These are phyloP conservation scores for Neospermospora avenae DNA, from an alignment of 2,329 filamentous ascomycete species.

Conservation along the genomic window DNA sequence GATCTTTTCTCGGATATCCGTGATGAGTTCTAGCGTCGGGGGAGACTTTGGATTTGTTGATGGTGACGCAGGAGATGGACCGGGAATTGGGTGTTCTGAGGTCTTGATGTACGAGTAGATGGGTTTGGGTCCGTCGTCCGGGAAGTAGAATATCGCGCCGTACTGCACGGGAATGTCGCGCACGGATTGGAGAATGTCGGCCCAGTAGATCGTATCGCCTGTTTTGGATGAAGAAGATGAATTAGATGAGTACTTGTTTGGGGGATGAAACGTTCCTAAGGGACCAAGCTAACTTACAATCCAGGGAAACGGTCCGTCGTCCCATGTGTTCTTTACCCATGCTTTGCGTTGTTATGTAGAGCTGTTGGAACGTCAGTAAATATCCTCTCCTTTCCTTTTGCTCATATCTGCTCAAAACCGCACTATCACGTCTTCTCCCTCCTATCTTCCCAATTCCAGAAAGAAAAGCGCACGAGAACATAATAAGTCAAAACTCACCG, in stretches of 20 bases:
- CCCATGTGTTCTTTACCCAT: constrained; percentile 32
- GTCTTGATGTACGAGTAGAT: constrained; percentile 36
- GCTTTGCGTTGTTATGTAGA: constrained; percentile 34
- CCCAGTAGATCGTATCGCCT: constrained; percentile 36
- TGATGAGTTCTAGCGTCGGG: constrained; percentile 16
- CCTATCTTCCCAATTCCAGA: no score
- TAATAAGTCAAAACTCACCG: neutral
- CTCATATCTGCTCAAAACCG: no score
- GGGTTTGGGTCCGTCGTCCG: constrained; percentile 27
- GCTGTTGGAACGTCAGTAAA: constrained; percentile 15
- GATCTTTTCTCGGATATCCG: constrained; percentile 34
- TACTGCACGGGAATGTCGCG: constrained; percentile 1
- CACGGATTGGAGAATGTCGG: constrained; percentile 30
- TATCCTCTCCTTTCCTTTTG: neutral
- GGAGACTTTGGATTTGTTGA: no score
- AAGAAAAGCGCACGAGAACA: no score
- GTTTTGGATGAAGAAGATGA: no score
- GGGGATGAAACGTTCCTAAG: no score
- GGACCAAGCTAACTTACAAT: constrained; percentile 20
- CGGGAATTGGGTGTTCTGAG: constrained; percentile 15
- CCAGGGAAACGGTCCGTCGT: constrained; percentile 33
- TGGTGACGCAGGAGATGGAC: no score
- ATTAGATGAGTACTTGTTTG: neutral
- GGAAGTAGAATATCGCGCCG: constrained; percentile 12
- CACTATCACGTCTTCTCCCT: no score